These are phyloP conservation scores for Naganishia onofrii DNA, from an alignment of 768 basidiomycete species.

Conservation along the genomic window DNA sequence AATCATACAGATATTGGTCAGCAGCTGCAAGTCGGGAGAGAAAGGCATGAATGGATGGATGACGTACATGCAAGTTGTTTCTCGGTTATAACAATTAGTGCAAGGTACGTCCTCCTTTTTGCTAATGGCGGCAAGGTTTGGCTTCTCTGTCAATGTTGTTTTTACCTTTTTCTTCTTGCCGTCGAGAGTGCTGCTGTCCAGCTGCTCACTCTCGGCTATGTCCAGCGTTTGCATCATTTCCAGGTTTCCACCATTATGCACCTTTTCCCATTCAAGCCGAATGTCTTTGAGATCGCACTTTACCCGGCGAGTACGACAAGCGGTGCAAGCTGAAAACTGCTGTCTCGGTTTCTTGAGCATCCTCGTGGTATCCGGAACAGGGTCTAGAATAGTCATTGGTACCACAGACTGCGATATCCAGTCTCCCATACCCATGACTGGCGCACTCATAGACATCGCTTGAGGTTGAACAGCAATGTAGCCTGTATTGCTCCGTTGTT, in stretches of 20 bases:
- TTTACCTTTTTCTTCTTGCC: constrained; percentile 23
- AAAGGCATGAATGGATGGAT: too few species aligned
- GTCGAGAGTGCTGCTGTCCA: constrained; percentile 26
- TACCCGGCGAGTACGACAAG: constrained; percentile 88
- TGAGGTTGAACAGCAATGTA: background rate
- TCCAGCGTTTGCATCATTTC: constrained; percentile 49
- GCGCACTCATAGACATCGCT: background rate
- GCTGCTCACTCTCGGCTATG: constrained; percentile 30
- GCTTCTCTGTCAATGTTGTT: constrained; percentile 8
- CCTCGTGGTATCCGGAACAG: background rate
- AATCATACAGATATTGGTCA: background rate
- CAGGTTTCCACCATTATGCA: constrained; percentile 1
- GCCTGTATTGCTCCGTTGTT: background rate
- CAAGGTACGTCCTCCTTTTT: constrained; percentile 59
- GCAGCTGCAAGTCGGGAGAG: background rate
- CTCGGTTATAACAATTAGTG: constrained; percentile 85
- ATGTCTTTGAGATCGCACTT: constrained; percentile 90
- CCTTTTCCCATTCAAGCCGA: constrained; percentile 54
- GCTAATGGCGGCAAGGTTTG: constrained; percentile 10
- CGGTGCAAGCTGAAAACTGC: constrained; percentile 90
- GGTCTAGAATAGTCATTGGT: background rate
- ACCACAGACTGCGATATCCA: background rate
- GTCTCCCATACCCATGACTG: background rate
- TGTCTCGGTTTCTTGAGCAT: constrained; percentile 16
- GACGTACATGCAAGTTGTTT: constrained; percentile 87